Percentiles rank a stretch among this genome's conserved stretches.
Conservation (phyloP, 1,284 basidiomycete species). For the Cutaneotrichosporon daszewskae region DNA sequence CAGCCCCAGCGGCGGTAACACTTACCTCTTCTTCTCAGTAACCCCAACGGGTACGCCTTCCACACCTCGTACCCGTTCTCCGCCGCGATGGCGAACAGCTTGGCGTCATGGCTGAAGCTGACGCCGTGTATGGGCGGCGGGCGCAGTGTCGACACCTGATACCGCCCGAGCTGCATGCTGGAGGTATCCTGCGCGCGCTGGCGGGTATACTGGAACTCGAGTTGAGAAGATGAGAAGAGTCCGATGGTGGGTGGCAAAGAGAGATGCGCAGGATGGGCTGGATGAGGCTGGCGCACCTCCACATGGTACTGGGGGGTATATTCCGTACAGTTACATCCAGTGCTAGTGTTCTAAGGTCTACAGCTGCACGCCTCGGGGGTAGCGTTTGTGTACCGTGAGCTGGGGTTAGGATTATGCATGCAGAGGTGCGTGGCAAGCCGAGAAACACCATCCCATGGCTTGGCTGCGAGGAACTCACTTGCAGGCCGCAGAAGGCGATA, state of each 20-base stretch:
- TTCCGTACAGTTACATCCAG: too few relatives aligned
- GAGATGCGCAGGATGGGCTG: too few relatives aligned
- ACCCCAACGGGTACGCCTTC: slow-evolving; percentile 66
- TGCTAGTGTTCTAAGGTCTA: slow-evolving; percentile 29
- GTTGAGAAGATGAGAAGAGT: too few relatives aligned
- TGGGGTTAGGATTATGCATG: slow-evolving; percentile 12
- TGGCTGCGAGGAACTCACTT: too few relatives aligned
- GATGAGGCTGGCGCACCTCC: too few relatives aligned
- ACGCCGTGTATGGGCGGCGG: slow-evolving; percentile 71
- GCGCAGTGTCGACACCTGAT: slow-evolving; percentile 73
- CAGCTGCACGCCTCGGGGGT: slow-evolving; percentile 48
- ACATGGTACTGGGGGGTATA: too few relatives aligned
- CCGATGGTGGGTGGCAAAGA: too few relatives aligned
- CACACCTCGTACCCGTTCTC: slow-evolving; percentile 83
- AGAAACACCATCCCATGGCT: not conserved
- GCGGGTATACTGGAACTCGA: too few relatives aligned
- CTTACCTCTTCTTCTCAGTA: slow-evolving; percentile 73
- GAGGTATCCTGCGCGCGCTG: not conserved
- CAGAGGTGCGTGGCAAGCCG: not conserved
- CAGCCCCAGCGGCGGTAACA: too few relatives aligned
- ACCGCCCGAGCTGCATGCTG: slow-evolving; percentile 79
- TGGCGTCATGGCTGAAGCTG: slow-evolving; percentile 63
- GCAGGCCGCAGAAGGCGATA: slow-evolving; percentile 52
- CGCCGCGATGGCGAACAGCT: slow-evolving; percentile 74
- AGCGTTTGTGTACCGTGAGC: slow-evolving; percentile 45